phyloP scores from a whole-genome alignment of 2,329 filamentous ascomycete species.

The Cercospora sp. region DNA sequence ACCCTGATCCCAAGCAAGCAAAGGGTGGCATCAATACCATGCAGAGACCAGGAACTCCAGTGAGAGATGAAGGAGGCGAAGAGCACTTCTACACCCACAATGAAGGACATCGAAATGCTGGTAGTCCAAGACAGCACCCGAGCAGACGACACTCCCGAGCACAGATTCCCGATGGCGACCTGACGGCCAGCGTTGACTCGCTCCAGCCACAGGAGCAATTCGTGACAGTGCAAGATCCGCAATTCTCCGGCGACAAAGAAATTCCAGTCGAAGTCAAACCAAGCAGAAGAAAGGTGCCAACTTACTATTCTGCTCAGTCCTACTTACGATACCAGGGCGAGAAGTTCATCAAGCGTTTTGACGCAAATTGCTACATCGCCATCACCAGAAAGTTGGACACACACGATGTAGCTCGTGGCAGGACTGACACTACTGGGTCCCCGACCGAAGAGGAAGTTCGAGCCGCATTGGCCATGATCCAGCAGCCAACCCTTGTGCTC shows the following conservation, averaged over 20 bases:
- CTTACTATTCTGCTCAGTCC: conserved; percentile 97
- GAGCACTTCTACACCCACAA: conserved; percentile 57
- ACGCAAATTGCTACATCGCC: conserved; percentile 98
- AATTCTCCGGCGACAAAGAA: conserved; percentile 48
- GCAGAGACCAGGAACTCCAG: conserved; percentile 48
- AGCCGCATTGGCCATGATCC: conserved; percentile 75
- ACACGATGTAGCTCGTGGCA: conserved; percentile 66
- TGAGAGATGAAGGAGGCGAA: conserved; percentile 26
- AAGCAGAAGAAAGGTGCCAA: conserved; percentile 48
- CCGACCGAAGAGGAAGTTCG: conserved; percentile 57
- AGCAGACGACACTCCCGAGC: conserved; percentile 31
- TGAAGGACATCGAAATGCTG: conserved; percentile 51
- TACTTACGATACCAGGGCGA: conserved; percentile 94
- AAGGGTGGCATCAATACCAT: conserved; percentile 76
- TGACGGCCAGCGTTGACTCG: conserved; percentile 26
- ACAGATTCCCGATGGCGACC: conserved; percentile 28
- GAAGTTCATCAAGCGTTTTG: conserved; percentile 96
- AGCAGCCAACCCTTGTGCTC: conserved; percentile 86
- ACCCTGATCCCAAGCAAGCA: conserved; percentile 73
- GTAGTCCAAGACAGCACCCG: conserved; percentile 46
- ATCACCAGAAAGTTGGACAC: conserved; percentile 98
- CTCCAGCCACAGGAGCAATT: conserved; percentile 21
- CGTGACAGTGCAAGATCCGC: conserved; percentile 44
- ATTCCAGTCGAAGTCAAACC: conserved; percentile 32
- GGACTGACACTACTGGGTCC: conserved; percentile 27